Conservation (phyloP, 345 rosid genomes). For the Syzygium oleosum region DNA sequence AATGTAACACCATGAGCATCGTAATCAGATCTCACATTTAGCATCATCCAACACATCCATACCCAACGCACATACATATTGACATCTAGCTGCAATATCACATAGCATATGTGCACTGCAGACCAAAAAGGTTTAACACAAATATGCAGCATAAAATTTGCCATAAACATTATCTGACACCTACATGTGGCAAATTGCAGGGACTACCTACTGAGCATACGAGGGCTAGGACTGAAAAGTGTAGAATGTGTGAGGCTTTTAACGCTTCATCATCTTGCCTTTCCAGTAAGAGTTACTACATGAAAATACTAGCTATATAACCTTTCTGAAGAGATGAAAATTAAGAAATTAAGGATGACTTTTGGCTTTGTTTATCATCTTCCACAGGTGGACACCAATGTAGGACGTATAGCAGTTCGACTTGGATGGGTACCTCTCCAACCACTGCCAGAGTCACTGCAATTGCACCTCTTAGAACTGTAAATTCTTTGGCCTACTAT, state of each 20-base stretch:
- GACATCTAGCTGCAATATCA: background rate
- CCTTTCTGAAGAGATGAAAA: background rate
- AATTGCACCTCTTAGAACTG: slow-evolving; percentile 87
- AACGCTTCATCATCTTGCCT: slow-evolving; percentile 88
- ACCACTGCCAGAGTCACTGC: slow-evolving; percentile 90
- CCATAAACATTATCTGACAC: background rate
- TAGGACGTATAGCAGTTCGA: slow-evolving; percentile 94
- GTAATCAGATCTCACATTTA: background rate
- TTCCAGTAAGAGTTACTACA: slow-evolving; percentile 55
- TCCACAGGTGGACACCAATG: slow-evolving; percentile 88
- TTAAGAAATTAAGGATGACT: background rate
- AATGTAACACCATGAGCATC: background rate
- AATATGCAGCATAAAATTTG: background rate
- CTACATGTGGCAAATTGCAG: slow-evolving; percentile 18
- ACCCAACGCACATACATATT: background rate
- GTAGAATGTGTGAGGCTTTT: slow-evolving; percentile 93
- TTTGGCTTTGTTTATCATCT: background rate
- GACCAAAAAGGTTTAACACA: background rate
- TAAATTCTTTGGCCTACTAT: slow-evolving; percentile 27
- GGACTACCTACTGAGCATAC: slow-evolving; percentile 72
- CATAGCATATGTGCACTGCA: background rate
- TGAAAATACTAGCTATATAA: background rate
- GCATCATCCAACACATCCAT: background rate
- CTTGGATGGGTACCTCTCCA: slow-evolving; percentile 97
- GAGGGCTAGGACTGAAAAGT: slow-evolving; percentile 89